Base-by-base conservation (phyloP, 2,329 filamentous ascomycete genomes). In the Purpureocillium lavendulum region DNA sequence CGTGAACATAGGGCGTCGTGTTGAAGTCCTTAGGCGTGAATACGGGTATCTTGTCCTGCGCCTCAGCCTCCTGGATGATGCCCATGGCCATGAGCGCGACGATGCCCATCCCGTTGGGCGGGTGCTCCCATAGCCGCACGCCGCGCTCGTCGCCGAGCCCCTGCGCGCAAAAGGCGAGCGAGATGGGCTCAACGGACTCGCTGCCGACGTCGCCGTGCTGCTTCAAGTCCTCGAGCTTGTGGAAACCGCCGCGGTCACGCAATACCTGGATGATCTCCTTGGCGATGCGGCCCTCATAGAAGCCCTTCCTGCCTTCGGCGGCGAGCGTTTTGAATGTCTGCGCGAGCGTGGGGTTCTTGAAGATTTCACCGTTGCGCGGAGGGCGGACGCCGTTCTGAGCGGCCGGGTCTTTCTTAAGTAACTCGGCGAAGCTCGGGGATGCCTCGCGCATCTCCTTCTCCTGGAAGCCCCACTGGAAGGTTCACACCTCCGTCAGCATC, bases 101-200 rank as follows among this genome's bases (percentile, higher is more conserved):
- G 47, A 97, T 89, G 2, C 92, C 92, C 62, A 97, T 92, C 0
- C 92, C 89, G 53, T 97, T 97, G 8, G 92, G 92, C 29, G 90
- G 89, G 57, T 97, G 90, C 56, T 98, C 92, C 90, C 90, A 97
- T 1, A 98, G 68, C 55, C 94, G 81, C 32, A 96, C 73, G 9
- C 80, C 79, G 11, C 67, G 60, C 8, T 60, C 47, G 6, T 48
- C 45, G 2, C 45, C 45, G 1, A 66, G 58, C 3, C 66, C 67
- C 51, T 87, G 83, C 8, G 84, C 82, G 1, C 68, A 73, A 61
- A 89, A 90, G 44, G 82, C 79, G 36, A 96, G 70, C 0, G 84
- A 89, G 49, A 97, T 92, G 13, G 92, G 79, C 18, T 90, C 80
- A 0, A 88, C 82, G n/a, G 82, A 72, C 59, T 96, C 87, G 39